phyloP scores from a whole-genome alignment of 1,284 basidiomycete genomes.

The Fistulina hepatica region DNA sequence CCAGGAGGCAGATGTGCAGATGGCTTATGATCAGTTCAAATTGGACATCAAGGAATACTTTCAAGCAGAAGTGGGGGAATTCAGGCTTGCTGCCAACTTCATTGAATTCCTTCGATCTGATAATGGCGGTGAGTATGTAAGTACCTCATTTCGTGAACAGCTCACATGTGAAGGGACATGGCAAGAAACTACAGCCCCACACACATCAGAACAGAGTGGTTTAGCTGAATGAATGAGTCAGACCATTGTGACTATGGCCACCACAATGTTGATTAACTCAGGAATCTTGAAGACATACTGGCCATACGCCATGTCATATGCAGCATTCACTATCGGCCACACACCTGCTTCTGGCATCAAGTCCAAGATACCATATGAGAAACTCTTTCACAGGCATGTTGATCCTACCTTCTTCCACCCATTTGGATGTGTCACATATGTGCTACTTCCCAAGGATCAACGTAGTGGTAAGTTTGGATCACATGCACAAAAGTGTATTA shows the following conservation, averaged over 20 bases:
- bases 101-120: slow-evolving; percentile 21
- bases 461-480: slow-evolving; percentile 5
- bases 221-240: slow-evolving; percentile 23
- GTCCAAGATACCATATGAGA: slow-evolving; percentile 7
- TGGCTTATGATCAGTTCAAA: too few species aligned
- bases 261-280: slow-evolving; percentile 18
- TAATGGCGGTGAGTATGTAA: slow-evolving; percentile 22
- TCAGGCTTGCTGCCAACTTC: slow-evolving; percentile 14
- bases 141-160: slow-evolving; percentile 13
- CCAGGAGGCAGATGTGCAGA: slow-evolving; percentile 15
- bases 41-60: too few species aligned
- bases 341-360: slow-evolving; percentile 9
- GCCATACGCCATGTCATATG: slow-evolving; percentile 15
- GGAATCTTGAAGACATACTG: slow-evolving; percentile 19
- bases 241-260: slow-evolving; percentile 17
- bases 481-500: slow-evolving; percentile 1
- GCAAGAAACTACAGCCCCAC: slow-evolving; percentile 17
- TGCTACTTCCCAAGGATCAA: slow-evolving; percentile 6
- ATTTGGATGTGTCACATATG: slow-evolving; percentile 8
- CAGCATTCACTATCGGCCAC: slow-evolving; percentile 13
- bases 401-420: slow-evolving; percentile 3
- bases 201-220: slow-evolving; percentile 25
- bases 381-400: slow-evolving; percentile 5
- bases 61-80: slow-evolving; percentile 12
- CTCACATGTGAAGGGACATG: too few species aligned